A percentile compares a stretch with the other conserved stretches of the same genome.
Evolutionary conservation across 2,329 filamentous ascomycete species (phyloP).

Genomic region (Fusarium lyarnte): DNA sequence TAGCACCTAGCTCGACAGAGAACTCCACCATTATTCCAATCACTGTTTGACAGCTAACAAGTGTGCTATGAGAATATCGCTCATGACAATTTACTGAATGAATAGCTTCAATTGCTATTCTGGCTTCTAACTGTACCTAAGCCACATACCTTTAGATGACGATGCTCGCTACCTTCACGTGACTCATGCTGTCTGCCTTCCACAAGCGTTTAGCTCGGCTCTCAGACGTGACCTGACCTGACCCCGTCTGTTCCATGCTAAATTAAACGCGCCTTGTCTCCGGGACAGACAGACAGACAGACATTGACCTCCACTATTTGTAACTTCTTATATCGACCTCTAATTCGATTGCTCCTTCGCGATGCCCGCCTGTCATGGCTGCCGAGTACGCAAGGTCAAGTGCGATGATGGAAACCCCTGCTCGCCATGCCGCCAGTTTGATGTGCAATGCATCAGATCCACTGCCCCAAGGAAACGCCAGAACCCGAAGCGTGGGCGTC

Average conservation of each 20-base stretch:
- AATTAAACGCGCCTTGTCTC: slow-evolving; percentile 26
- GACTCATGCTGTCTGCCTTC: slow-evolving; percentile 13
- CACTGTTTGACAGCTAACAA: background rate
- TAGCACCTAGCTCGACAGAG: background rate
- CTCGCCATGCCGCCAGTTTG: slow-evolving; percentile 34
- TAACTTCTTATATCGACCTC: slow-evolving; percentile 3
- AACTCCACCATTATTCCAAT: slow-evolving; percentile 11
- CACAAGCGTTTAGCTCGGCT: slow-evolving; percentile 11
- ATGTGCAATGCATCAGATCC: slow-evolving; percentile 35
- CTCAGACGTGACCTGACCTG: background rate
- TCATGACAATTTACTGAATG: background rate
- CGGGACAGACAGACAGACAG: background rate
- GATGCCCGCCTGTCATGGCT: slow-evolving; percentile 40
- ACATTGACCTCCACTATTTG: slow-evolving; percentile 16
- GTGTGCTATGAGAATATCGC: background rate
- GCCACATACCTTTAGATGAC: background rate
- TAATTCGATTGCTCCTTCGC: background rate
- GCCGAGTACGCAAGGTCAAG: slow-evolving; percentile 41
- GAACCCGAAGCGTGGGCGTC: slow-evolving; percentile 33
- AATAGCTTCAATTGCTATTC: background rate
- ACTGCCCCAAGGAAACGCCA: slow-evolving; percentile 33
- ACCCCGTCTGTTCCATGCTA: slow-evolving; percentile 5
- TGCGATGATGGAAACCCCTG: slow-evolving; percentile 40
- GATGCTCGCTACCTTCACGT: slow-evolving; percentile 11
- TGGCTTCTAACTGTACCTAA: background rate